Evolutionary conservation across 169 alveolate genomes (phyloP).

Genomic region (Plasmodium vivax): DNA sequence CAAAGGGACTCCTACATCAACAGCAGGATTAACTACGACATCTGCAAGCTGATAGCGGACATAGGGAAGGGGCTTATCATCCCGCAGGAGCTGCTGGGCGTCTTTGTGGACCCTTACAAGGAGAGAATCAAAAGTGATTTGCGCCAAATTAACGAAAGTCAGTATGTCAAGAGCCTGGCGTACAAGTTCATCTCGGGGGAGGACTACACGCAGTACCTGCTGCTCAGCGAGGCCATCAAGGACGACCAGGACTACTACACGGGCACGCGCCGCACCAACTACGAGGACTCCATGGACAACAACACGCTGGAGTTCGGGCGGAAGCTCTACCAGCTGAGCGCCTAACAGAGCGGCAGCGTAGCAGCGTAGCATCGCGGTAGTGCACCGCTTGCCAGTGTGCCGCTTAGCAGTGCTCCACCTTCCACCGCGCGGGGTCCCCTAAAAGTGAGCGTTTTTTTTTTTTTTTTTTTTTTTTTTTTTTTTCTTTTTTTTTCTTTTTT

Average conservation of each 20-base stretch:
- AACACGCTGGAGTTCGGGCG: slow-evolving; percentile 49
- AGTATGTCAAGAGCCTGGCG: slow-evolving; percentile 37
- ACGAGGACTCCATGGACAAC: slow-evolving; percentile 51
- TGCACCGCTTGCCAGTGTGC: too few species aligned
- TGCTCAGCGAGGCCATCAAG: slow-evolving; percentile 34
- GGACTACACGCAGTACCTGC: slow-evolving; percentile 52
- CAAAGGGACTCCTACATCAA: slow-evolving; percentile 88
- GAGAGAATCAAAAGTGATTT: slow-evolving; percentile 59
- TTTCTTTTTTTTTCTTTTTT: background rate
- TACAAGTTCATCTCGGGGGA: slow-evolving; percentile 68
- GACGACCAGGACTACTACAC: slow-evolving; percentile 42
- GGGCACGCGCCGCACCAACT: slow-evolving; percentile 7
- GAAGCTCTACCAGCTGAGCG: slow-evolving; percentile 53
- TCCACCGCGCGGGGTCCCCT: background rate
- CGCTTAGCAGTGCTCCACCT: background rate
- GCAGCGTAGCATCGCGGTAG: background rate
- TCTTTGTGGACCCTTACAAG: slow-evolving; percentile 69
- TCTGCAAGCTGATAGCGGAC: slow-evolving; percentile 73
- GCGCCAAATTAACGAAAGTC: slow-evolving; percentile 69
- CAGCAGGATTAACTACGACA: slow-evolving; percentile 86
- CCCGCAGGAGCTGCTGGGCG: slow-evolving; percentile 65
- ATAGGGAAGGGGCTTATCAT: slow-evolving; percentile 62
- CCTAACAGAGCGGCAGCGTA: background rate
- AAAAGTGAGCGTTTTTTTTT: background rate
- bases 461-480: slow-evolving; percentile 6